Conservation (phyloP, 139 green algal species). For the Auxenochlorella pyrenoidosa region DNA sequence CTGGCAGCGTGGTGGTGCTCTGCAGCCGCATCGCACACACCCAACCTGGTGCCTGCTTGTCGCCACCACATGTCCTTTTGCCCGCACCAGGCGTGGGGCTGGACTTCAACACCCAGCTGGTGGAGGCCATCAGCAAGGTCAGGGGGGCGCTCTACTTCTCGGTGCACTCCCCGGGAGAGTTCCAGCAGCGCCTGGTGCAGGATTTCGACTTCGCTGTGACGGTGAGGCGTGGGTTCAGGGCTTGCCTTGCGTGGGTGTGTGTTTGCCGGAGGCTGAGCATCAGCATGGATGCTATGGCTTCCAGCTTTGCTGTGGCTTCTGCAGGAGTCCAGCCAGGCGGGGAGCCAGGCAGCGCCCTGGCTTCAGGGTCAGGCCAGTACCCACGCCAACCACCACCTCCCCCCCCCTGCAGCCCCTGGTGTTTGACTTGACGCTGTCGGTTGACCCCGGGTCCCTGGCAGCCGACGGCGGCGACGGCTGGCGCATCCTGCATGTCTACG, state of each 20-base stretch:
- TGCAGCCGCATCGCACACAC: too few relatives aligned
- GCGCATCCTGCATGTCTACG: conserved; percentile 42
- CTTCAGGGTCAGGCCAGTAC: too few relatives aligned
- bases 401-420: conserved; percentile 35
- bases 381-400: too few relatives aligned
- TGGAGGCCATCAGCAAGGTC: conserved; percentile 23
- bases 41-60: too few relatives aligned
- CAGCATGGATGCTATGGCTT: too few relatives aligned
- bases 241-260: too few relatives aligned
- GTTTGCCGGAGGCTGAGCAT: too few relatives aligned
- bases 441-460: not conserved
- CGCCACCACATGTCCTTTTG: not conserved
- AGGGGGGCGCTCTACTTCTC: conserved; percentile 47
- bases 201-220: conserved; percentile 48
- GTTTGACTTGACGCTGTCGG: conserved; percentile 41
- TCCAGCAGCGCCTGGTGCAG: conserved; percentile 39
- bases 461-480: conserved; percentile 16
- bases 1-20: too few relatives aligned
- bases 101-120: conserved; percentile 52
- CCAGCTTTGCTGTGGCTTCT: too few relatives aligned
- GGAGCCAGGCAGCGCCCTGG: too few relatives aligned
- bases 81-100: conserved; percentile 31
- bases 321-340: too few relatives aligned
- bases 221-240: too few relatives aligned
- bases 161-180: conserved; percentile 44